Evolutionary conservation across 257 asterid species (phyloP).

Genomic region (Solanum paucissectum): DNA sequence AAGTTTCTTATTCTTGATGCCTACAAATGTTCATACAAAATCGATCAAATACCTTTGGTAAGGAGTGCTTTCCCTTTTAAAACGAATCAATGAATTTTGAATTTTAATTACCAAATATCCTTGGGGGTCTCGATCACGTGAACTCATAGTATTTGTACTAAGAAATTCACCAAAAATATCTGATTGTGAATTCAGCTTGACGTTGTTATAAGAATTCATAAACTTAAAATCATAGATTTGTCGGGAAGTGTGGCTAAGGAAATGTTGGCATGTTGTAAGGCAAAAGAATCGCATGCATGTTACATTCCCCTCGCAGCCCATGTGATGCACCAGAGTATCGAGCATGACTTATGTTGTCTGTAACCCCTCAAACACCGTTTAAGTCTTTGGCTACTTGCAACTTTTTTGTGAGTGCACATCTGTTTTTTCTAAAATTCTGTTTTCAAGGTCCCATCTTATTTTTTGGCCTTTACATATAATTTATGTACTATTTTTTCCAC

Average conservation of each 20-base stretch:
- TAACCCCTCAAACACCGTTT: slow-evolving; percentile 25
- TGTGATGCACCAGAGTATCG: slow-evolving; percentile 56
- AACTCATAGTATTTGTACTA: background rate
- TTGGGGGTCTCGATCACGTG: background rate
- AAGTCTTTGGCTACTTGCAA: slow-evolving; percentile 36
- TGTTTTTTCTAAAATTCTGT: slow-evolving; percentile 1
- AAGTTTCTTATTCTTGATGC: background rate
- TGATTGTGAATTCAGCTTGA: background rate
- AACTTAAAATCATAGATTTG: background rate
- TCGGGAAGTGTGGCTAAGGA: slow-evolving; percentile 21
- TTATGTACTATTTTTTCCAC: background rate
- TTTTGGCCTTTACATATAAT: slow-evolving; percentile 2
- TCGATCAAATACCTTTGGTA: background rate
- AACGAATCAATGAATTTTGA: background rate
- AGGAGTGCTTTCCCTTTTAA: background rate
- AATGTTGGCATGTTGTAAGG: slow-evolving; percentile 36
- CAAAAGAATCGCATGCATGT: slow-evolving; percentile 31
- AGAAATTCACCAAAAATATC: background rate
- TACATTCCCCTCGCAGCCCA: slow-evolving; percentile 37
- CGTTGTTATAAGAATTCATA: background rate
- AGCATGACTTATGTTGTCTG: slow-evolving; percentile 50
- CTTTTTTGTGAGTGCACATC: slow-evolving; percentile 27
- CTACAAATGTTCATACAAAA: background rate
- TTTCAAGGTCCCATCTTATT: slow-evolving; percentile 41
- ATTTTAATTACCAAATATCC: too few species aligned